Conservation (phyloP, 805 yeast species). For the Groenewaldozyma salmanticensis region DNA sequence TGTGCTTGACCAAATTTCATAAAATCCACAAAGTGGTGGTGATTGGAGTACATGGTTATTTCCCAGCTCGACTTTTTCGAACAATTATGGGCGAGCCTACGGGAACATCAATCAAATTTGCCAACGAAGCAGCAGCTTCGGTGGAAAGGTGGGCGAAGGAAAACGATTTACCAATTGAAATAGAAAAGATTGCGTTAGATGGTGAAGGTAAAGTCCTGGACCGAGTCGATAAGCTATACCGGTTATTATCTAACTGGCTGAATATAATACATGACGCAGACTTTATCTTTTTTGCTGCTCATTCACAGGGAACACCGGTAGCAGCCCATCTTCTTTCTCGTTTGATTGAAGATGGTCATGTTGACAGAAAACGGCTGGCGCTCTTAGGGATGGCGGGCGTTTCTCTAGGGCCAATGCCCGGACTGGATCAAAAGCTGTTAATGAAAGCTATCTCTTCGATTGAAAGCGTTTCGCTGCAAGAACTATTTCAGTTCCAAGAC, state of each 20-base stretch:
- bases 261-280: slow-evolving; percentile 54
- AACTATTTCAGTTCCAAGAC: slow-evolving; percentile 80
- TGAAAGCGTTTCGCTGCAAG: slow-evolving; percentile 78
- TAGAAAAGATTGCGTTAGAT: slow-evolving; percentile 90
- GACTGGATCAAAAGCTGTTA: slow-evolving; percentile 73
- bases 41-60: slow-evolving; percentile 93
- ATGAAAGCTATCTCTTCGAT: slow-evolving; percentile 84
- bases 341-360: slow-evolving; percentile 51
- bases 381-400: slow-evolving; percentile 93
- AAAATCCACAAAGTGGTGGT: slow-evolving; percentile 54
- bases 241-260: slow-evolving; percentile 59
- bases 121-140: slow-evolving; percentile 79
- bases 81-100: slow-evolving; percentile 92
- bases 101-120: slow-evolving; percentile 86
- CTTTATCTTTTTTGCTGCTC: slow-evolving; percentile 83
- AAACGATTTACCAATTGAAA: slow-evolving; percentile 34
- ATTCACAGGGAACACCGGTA: slow-evolving; percentile 95
- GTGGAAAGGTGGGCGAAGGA: slow-evolving; percentile 55
- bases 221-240: slow-evolving; percentile 72
- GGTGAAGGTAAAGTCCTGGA: slow-evolving; percentile 87
- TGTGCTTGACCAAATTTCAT: slow-evolving; percentile 19
- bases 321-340: slow-evolving; percentile 68
- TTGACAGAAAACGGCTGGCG: slow-evolving; percentile 43
- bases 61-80: slow-evolving; percentile 78
- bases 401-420: slow-evolving; percentile 88